Evolutionary conservation across 2,329 filamentous ascomycete genomes (phyloP), one percentile per base, ranked within the genome.

Genomic region (Fusarium sp.): DNA sequence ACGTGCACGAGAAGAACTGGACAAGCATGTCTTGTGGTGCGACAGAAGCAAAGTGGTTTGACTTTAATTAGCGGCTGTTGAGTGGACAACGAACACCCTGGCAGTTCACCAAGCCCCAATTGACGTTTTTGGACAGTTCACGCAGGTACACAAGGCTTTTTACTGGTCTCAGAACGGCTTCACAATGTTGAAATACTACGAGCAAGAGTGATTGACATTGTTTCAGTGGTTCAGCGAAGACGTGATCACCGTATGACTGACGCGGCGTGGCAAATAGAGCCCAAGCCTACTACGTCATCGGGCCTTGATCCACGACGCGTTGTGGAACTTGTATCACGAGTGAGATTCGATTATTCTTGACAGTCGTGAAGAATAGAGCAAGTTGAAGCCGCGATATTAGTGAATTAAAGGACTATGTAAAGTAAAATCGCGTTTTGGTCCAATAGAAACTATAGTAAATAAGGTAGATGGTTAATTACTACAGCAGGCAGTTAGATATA

Each of bases 211-310:
- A 41, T 47, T 10, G 35, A 7, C 9, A 37, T 49, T 44, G 8
- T 35, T 9, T 8, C 43, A 39, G 37, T 19, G 10, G 20, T 9
- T 35, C 17, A 4, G 15, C 8, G 19, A 24, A 20, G 22, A 17
- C 8, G 45, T 52, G 30, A 2, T 24, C 30, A 30, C 20, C 51
- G 17, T n/a, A 37, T 33, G 5, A 45, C 65, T 68, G 40, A 67
- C 65, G 65, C 45, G 65, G 49, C 65, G 46, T 19, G 20, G 22
- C 39, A 10, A n/a, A 62, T 32, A 8, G 35, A 20, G 22, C 20
- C 4, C 8, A 9, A 20, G 28, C 15, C 10, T 22, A 33, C 41
- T 44, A 65, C 65, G 65, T 68, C 65, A 68, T 68, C 47, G 35
- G 39, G 33, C 39, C 10, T 33, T 20, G 37, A 30, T 20, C 19